Base-by-base conservation (phyloP, 768 basidiomycete species). In the Sarcodon aspratus region DNA sequence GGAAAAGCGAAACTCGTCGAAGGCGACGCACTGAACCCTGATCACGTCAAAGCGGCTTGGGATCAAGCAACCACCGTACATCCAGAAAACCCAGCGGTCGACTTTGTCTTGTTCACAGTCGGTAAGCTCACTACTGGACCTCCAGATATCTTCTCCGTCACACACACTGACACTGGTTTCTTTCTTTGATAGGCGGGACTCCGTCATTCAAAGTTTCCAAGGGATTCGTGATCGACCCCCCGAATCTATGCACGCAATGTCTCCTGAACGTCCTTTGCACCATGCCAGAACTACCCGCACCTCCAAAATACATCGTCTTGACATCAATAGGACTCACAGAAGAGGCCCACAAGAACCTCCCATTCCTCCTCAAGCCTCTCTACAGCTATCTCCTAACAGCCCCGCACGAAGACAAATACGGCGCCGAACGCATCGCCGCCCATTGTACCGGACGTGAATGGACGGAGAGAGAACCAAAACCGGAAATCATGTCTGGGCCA, bases 391-490 rank as follows among this genome's bases (percentile, higher is more conserved):
- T 76, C 27, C 61, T 82, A 38, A 37, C 59, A 5, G 50, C 33
- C 1, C 75, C 79, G 5, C 80, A 80, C 57, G 66, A 57, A 31
- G 83, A 86, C 61, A 87, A 86, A 61, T 38, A 76, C 42, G 81
- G 76, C 7, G 61, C 65, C 33, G 85, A 88, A 61, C 66, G 74
- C 31, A 59, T 73, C 2, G 45, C 76, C 4, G 62, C 69, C 1
- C 68, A 81, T 50, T 63, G 66, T 50, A 66, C 74, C 0, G 81
- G 76, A 1, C 70, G 70, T 70, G 31, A 58, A 1, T 83, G 81
- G 80, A 56, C 67, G 10, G 66, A 67, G n/a, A 74, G 76, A 44
- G 61, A 58, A 32, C 67, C 72, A 0, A 58, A 54, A 0, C 50
- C 58, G 7, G 68, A 72, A 0, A 65, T 81, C 15, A 64, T 82